These are phyloP conservation scores for Talaromyces wortmannii DNA, from an alignment of 495 filamentous ascomycete genomes.

Conservation along the genomic window DNA sequence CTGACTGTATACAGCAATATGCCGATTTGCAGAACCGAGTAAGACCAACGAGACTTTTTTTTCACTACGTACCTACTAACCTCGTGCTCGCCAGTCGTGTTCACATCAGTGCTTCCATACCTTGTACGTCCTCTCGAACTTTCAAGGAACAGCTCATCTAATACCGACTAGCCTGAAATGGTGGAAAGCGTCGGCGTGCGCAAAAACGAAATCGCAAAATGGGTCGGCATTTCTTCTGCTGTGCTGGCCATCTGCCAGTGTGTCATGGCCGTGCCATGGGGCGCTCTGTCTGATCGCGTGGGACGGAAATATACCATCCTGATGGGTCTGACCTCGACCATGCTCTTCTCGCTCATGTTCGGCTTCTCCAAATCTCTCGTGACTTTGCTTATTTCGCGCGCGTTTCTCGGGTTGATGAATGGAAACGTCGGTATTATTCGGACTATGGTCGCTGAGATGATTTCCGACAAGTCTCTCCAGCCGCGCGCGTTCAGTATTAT, in stretches of 20 bases:
- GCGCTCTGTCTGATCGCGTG: constrained; percentile 62
- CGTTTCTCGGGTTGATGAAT: constrained; percentile 62
- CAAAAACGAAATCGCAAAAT: constrained; percentile 65
- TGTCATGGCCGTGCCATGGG: constrained; percentile 71
- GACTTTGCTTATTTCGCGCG: constrained; percentile 65
- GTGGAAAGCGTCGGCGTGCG: constrained; percentile 72
- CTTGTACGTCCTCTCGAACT: constrained; percentile 34
- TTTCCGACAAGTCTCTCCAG: constrained; percentile 74
- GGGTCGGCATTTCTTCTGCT: constrained; percentile 66
- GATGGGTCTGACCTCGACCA: constrained; percentile 60
- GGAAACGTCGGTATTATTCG: constrained; percentile 78
- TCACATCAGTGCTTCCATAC: constrained; percentile 86
- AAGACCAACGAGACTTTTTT: constrained; percentile 10
- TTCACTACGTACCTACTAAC: background rate
- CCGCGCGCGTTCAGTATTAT: constrained; percentile 79
- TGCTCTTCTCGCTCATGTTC: constrained; percentile 66
- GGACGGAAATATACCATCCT: constrained; percentile 75
- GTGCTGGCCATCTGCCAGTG: constrained; percentile 69
- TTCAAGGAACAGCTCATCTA: background rate
- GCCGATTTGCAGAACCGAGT: constrained; percentile 77
- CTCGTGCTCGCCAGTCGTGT: constrained; percentile 40
- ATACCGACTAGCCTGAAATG: constrained; percentile 61
- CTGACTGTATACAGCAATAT: constrained; percentile 34
- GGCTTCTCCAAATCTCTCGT: constrained; percentile 68
- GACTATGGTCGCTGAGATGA: constrained; percentile 78